A percentile compares a stretch with the other conserved stretches of the same genome.
These are phyloP conservation scores for Metschnikowia kofuensis DNA, from an alignment of 805 yeast genomes.

Conservation along the genomic window DNA sequence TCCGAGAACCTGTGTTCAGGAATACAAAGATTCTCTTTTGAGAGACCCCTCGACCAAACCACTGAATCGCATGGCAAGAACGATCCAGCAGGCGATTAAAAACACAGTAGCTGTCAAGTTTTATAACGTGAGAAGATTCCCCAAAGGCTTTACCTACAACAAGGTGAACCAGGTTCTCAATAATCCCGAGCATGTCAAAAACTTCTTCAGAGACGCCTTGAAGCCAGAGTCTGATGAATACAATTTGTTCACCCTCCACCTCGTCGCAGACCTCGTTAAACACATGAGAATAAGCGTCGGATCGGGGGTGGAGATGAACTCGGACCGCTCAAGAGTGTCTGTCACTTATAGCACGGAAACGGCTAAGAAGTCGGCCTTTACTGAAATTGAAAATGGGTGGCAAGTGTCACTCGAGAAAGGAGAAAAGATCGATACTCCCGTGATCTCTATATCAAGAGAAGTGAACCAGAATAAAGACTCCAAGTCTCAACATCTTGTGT, in stretches of 20 bases:
- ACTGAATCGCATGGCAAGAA: conserved; percentile 6
- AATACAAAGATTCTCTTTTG: conserved; percentile 12
- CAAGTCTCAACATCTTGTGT: conserved; percentile 62
- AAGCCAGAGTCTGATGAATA: conserved; percentile 19
- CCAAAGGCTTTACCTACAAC: conserved; percentile 52
- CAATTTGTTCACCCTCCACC: conserved; percentile 27
- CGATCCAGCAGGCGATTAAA: conserved; percentile 19
- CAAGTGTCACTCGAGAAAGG: conserved; percentile 6
- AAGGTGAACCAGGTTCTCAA: conserved; percentile 54
- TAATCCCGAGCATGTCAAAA: conserved; percentile 17
- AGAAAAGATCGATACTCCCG: conserved; percentile 4
- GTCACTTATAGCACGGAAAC: conserved; percentile 10
- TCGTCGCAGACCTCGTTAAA: conserved; percentile 26
- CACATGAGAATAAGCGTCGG: conserved; percentile 23
- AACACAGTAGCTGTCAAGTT: conserved; percentile 21
- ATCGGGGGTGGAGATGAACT: conserved; percentile 19
- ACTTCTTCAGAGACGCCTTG: conserved; percentile 9
- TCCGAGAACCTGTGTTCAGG: conserved; percentile 19
- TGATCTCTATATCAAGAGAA: conserved; percentile 12
- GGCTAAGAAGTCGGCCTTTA: not conserved
- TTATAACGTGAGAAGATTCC: conserved; percentile 28
- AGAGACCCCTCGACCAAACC: not conserved
- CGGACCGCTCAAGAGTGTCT: conserved; percentile 15
- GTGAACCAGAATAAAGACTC: conserved; percentile 24
- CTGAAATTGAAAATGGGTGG: conserved; percentile 13